These are phyloP conservation scores for Phytopythium kandeliae DNA, from an alignment of 352 stramenopile species.

Conservation along the genomic window DNA sequence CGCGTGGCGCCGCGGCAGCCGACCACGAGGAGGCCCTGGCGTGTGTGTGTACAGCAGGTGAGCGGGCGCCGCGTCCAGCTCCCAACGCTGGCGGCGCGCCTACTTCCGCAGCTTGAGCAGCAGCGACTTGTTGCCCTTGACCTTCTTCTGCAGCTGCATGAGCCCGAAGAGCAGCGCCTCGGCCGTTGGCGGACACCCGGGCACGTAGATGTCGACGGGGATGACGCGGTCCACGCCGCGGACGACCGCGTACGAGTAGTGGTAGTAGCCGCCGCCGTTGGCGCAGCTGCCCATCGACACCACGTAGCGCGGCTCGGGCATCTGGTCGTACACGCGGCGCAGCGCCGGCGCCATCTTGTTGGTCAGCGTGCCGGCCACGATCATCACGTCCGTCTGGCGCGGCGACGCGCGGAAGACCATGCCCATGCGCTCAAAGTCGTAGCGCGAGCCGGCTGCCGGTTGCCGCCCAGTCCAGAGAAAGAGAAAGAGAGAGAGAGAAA, in stretches of 20 bases:
- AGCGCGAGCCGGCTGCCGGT: conserved; percentile 61
- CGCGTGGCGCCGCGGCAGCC: no score
- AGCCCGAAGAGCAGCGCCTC: conserved; percentile 98
- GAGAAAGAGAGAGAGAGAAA: neutral
- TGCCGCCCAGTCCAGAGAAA: neutral
- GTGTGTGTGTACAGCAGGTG: no score
- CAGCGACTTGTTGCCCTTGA: conserved; percentile 97
- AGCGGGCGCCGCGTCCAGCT: no score
- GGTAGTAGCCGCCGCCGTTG: conserved; percentile 93
- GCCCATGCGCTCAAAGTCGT: conserved; percentile 98
- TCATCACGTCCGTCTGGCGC: conserved; percentile 98
- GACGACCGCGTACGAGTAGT: conserved; percentile 98
- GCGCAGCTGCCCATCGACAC: conserved; percentile 98
- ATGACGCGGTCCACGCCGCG: conserved; percentile 97
- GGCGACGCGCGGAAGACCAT: conserved; percentile 97
- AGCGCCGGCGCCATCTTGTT: conserved; percentile 99
- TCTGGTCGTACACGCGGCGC: conserved; percentile 97
- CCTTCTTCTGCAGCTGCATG: conserved; percentile 99
- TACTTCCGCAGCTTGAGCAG: conserved; percentile 97
- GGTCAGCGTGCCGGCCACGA: conserved; percentile 98
- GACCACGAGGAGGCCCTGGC: no score
- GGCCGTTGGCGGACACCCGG: conserved; percentile 97
- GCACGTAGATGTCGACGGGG: conserved; percentile 99
- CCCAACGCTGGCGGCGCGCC: no score
- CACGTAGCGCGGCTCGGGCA: conserved; percentile 98